A percentile compares a stretch with the other conserved stretches of the same genome.
Conservation (phyloP, 768 basidiomycete species). For the Rhizopogon sp. region DNA sequence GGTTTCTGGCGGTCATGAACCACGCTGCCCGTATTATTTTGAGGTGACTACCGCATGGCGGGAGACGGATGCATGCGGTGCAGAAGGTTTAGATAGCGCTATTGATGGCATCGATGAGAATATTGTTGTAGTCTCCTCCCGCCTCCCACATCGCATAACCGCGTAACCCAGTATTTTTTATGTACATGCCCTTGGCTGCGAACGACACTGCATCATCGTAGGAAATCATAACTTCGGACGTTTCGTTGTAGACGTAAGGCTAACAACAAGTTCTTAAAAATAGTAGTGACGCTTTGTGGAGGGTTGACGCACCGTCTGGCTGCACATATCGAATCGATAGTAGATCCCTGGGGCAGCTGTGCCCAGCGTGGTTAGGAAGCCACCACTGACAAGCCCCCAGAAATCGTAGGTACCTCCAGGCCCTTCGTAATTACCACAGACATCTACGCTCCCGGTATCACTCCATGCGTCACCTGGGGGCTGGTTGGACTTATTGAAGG, state of each 20-base stretch:
- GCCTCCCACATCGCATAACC: constrained; percentile 70
- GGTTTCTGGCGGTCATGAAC: too few relatives aligned
- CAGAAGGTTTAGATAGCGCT: constrained; percentile 6
- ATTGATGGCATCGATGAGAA: constrained; percentile 51
- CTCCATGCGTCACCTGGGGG: constrained; percentile 57
- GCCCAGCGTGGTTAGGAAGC: constrained; percentile 45
- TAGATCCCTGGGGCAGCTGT: constrained; percentile 47
- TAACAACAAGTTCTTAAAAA: constrained; percentile 22
- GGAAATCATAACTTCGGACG: constrained; percentile 51
- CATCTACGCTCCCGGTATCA: constrained; percentile 38
- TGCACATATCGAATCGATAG: constrained; percentile 60
- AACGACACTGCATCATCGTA: constrained; percentile 64
- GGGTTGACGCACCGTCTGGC: constrained; percentile 55
- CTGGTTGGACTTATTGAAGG: constrained; percentile 40
- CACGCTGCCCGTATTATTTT: too few relatives aligned
- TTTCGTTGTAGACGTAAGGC: constrained; percentile 65
- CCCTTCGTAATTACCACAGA: constrained; percentile 48
- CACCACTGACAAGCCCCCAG: constrained; percentile 54
- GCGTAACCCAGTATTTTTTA: constrained; percentile 41
- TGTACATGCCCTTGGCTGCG: constrained; percentile 51
- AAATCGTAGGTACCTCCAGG: constrained; percentile 53
- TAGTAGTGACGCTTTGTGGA: neutral
- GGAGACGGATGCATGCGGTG: neutral
- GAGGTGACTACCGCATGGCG: too few relatives aligned
- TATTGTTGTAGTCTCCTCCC: constrained; percentile 53